Evolutionary conservation across 1,139 yeast genomes (phyloP), one percentile per base, ranked within the genome.

Genomic region (Kodamaea derodonti): DNA sequence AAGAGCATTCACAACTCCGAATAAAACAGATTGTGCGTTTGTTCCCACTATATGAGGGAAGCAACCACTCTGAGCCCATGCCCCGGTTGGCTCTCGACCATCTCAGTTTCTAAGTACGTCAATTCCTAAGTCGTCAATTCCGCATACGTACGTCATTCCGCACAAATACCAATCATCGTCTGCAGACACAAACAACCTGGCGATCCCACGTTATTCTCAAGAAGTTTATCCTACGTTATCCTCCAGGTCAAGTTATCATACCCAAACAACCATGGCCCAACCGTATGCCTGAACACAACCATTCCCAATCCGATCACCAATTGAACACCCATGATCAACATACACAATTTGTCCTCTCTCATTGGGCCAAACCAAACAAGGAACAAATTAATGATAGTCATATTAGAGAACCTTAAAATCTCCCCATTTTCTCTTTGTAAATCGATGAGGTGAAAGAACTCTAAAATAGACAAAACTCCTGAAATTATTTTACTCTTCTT

Each of bases 281-380:
- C 65, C 1, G 88, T 75, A 58, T 92, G 98, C 56, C 99, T 76
- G 7, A 78, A 75, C 3, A 74, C 56, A 12, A 92, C 67, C 58
- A 95, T 88, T 1, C 58, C 30, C 1, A 85, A 38, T 0, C 97
- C 97, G 33, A 81, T 58, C 0, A 59, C 39, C 29, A 85, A 74
- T 53, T 92, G 98, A 15, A 78, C 48, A 0, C 49, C 49, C 52
- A 92, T 56, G 16, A 92, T 69, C 4, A 72, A 51, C 20, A 62
- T 40, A 42, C 97, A 84, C 36, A 92, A 65, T 16, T 56, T 63
- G 51, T 86, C 95, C 56, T 92, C 99, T 39, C 92, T 72, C 69
- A 84, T 58, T 2, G 97, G 97, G 0, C 98, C 98, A 33, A 82
- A 66, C 83, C 88, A 78, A 7, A 90, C 95, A 31, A 92, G 66